A percentile compares a stretch with the other conserved stretches of the same genome.
Evolutionary conservation across 2,329 filamentous ascomycete genomes (phyloP).

Genomic region (Pyrenophora teres): DNA sequence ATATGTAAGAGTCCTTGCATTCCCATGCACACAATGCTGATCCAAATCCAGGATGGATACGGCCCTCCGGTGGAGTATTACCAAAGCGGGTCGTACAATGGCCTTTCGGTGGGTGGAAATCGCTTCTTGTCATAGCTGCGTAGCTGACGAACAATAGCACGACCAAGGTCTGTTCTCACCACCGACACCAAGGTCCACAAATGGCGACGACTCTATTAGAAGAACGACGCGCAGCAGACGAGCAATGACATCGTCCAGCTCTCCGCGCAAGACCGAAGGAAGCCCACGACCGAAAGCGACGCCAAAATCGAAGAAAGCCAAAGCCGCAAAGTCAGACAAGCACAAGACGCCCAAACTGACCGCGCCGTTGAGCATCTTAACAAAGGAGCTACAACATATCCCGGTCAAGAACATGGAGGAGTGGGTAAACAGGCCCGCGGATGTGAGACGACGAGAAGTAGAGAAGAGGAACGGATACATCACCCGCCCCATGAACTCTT

Average conservation of each 20-base stretch:
- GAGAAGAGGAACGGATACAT: constrained; percentile 76
- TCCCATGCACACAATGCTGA: constrained; percentile 24
- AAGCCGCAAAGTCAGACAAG: constrained; percentile 51
- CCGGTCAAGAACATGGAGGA: constrained; percentile 76
- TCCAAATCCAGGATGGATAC: constrained; percentile 38
- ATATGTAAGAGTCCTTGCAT: constrained; percentile 35
- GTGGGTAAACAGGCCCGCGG: constrained; percentile 74
- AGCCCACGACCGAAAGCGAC: constrained; percentile 37
- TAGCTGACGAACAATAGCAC: constrained; percentile 31
- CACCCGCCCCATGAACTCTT: constrained; percentile 94
- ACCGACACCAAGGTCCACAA: constrained; percentile 52
- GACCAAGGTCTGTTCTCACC: constrained; percentile 42
- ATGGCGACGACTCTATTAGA: constrained; percentile 46
- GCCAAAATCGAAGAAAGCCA: constrained; percentile 51
- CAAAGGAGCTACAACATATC: constrained; percentile 64
- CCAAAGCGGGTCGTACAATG: constrained; percentile 33
- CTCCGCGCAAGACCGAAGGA: constrained; percentile 25
- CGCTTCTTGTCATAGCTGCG: not conserved
- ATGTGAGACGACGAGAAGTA: constrained; percentile 70
- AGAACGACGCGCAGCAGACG: constrained; percentile 47
- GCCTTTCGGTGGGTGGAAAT: constrained; percentile 30
- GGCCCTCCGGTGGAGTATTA: constrained; percentile 34
- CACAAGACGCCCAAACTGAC: constrained; percentile 61
- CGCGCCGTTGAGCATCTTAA: constrained; percentile 72
- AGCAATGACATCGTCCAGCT: constrained; percentile 29